Evolutionary conservation across 2,329 filamentous ascomycete species (phyloP).

Genomic region (Grosmannia huntii): DNA sequence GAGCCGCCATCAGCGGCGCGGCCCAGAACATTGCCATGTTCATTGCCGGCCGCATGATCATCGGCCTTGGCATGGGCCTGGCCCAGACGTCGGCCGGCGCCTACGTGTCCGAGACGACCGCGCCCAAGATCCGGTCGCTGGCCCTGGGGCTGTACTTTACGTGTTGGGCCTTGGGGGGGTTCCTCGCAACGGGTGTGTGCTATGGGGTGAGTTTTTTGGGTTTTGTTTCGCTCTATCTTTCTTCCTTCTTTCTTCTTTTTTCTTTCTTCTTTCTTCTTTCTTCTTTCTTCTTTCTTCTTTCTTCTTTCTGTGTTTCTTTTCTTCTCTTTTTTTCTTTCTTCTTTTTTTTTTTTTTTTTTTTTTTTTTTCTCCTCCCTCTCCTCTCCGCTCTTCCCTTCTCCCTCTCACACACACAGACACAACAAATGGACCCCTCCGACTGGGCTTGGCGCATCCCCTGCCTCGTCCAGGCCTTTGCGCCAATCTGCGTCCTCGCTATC

Average conservation of each 20-base stretch:
- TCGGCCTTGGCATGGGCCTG: constrained; percentile 14
- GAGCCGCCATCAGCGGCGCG: constrained; percentile 12
- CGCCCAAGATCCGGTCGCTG: constrained; percentile 8
- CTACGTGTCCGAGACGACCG: constrained; percentile 11
- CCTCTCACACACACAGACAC: neutral
- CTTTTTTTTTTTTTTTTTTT: neutral
- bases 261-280: neutral
- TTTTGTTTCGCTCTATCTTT: too few relatives aligned
- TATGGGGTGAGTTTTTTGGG: constrained; percentile 13
- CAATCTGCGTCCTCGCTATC: constrained; percentile 10
- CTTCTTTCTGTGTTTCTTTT: neutral
- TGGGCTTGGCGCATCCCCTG: constrained; percentile 14
- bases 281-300: neutral
- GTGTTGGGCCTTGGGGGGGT: constrained; percentile 10
- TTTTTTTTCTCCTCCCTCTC: neutral
- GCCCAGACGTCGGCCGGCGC: constrained; percentile 9
- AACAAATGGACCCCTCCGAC: constrained; percentile 6
- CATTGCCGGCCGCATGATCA: constrained; percentile 14
- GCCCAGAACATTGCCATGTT: constrained; percentile 18
- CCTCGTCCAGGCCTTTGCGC: constrained; percentile 12
- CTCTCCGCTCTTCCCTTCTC: neutral
- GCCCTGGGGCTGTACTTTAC: constrained; percentile 11
- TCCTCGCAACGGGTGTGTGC: constrained; percentile 14
- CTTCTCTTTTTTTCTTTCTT: neutral
- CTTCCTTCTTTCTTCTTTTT: neutral